Evolutionary conservation across 257 asterid genomes (phyloP).

Genomic region (Solanum okadae): DNA sequence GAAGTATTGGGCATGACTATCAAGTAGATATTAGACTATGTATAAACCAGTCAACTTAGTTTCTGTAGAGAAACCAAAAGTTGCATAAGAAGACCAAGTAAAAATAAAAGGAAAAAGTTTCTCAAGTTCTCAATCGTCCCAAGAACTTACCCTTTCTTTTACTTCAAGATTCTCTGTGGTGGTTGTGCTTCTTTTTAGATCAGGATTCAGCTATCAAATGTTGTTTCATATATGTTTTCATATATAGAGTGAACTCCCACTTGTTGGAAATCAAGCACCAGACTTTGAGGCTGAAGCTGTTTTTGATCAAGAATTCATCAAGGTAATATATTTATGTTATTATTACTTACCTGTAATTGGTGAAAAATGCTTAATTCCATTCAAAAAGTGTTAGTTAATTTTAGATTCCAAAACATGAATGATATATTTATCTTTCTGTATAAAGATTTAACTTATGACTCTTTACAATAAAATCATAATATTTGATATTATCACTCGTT

Average conservation of each 20-base stretch:
- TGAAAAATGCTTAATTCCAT: neutral
- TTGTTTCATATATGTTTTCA: neutral
- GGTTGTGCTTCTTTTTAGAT: neutral
- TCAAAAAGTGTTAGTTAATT: neutral
- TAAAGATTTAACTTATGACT: neutral
- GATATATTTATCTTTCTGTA: neutral
- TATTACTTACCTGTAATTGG: neutral
- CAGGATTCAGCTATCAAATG: neutral
- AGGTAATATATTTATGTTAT: slow-evolving; percentile 21
- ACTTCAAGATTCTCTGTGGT: neutral
- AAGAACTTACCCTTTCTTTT: neutral
- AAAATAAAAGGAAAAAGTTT: neutral
- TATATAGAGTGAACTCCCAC: slow-evolving; percentile 66
- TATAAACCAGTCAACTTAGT: neutral
- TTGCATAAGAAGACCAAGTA: neutral
- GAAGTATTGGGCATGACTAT: neutral
- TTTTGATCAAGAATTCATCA: slow-evolving; percentile 81
- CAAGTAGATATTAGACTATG: neutral
- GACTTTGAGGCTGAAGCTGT: slow-evolving; percentile 99
- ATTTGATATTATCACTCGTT: neutral
- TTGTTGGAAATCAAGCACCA: slow-evolving; percentile 87
- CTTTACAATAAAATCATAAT: neutral
- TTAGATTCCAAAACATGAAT: neutral
- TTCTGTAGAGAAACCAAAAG: neutral
- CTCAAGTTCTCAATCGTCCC: neutral